Conservation (phyloP, 1,139 yeast species). For the Pichia sp. region DNA sequence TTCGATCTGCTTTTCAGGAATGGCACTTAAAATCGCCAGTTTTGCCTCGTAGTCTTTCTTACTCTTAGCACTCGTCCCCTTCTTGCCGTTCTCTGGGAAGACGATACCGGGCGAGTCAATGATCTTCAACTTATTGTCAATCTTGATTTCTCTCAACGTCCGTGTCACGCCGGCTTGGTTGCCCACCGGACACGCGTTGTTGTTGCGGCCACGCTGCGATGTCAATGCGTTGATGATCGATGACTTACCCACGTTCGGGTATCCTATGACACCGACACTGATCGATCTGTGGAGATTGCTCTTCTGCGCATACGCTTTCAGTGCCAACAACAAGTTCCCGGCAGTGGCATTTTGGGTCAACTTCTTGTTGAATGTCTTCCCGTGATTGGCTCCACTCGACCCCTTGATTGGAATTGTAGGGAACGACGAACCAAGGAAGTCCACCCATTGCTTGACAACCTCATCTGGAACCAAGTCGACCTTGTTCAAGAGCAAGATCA, state of each 20-base stretch:
- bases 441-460: slow-evolving; percentile 80
- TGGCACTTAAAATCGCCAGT: slow-evolving; percentile 79
- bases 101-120: slow-evolving; percentile 98
- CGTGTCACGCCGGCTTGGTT: slow-evolving; percentile 98
- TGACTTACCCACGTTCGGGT: slow-evolving; percentile 94
- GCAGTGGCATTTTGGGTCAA: slow-evolving; percentile 73
- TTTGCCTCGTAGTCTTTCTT: slow-evolving; percentile 78
- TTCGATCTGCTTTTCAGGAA: slow-evolving; percentile 80
- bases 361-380: slow-evolving; percentile 71
- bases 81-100: slow-evolving; percentile 65
- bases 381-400: slow-evolving; percentile 42
- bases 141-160: slow-evolving; percentile 82
- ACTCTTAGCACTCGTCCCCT: slow-evolving; percentile 34
- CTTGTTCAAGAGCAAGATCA: slow-evolving; percentile 82
- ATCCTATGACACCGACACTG: slow-evolving; percentile 93
- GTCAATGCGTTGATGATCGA: slow-evolving; percentile 89
- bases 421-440: slow-evolving; percentile 72
- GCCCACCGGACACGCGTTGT: slow-evolving; percentile 82
- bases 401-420: slow-evolving; percentile 90
- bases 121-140: slow-evolving; percentile 82
- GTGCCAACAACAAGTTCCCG: slow-evolving; percentile 66
- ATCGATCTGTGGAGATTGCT: slow-evolving; percentile 87
- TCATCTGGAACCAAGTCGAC: slow-evolving; percentile 88
- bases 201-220: slow-evolving; percentile 61
- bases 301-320: slow-evolving; percentile 80